A percentile compares a stretch with the other conserved stretches of the same genome.
These are phyloP conservation scores for Dicorynia guianensis DNA, from an alignment of 306 rosid species.

Conservation along the genomic window DNA sequence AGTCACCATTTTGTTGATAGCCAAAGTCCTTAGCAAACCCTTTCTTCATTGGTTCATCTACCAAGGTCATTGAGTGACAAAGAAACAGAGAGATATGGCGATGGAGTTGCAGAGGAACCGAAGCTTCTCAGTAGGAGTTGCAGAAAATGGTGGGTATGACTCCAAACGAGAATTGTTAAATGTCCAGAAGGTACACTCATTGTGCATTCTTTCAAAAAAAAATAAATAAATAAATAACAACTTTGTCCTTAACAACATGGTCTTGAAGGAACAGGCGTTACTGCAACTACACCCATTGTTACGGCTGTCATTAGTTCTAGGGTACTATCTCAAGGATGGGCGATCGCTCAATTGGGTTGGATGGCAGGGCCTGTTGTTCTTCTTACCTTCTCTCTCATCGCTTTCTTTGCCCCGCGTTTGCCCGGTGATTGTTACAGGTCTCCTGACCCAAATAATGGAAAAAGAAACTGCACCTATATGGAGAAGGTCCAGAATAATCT, in stretches of 20 bases:
- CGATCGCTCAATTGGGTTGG: conserved; percentile 62
- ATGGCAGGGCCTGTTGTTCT: conserved; percentile 39
- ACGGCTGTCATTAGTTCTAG: conserved; percentile 61
- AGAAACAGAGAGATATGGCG: too few relatives aligned
- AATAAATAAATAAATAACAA: too few relatives aligned
- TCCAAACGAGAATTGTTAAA: too few relatives aligned
- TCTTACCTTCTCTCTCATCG: conserved; percentile 16
- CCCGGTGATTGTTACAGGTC: conserved; percentile 48
- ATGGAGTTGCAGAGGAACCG: neutral
- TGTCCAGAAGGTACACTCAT: too few relatives aligned
- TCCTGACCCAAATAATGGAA: conserved; percentile 52
- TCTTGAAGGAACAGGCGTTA: conserved; percentile 51
- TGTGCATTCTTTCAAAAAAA: too few relatives aligned
- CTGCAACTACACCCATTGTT: conserved; percentile 55
- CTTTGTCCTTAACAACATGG: too few relatives aligned
- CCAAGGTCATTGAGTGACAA: too few relatives aligned
- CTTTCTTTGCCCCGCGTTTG: conserved; percentile 38
- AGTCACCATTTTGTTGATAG: neutral
- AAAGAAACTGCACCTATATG: conserved; percentile 46
- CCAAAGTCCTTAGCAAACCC: neutral
- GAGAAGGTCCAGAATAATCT: conserved; percentile 44
- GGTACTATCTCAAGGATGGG: conserved; percentile 55
- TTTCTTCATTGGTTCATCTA: neutral
- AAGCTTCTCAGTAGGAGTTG: neutral
- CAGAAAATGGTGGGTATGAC: neutral